These are phyloP conservation scores for Curvularia verruculosa DNA, from an alignment of 2,329 filamentous ascomycete species.

Conservation along the genomic window DNA sequence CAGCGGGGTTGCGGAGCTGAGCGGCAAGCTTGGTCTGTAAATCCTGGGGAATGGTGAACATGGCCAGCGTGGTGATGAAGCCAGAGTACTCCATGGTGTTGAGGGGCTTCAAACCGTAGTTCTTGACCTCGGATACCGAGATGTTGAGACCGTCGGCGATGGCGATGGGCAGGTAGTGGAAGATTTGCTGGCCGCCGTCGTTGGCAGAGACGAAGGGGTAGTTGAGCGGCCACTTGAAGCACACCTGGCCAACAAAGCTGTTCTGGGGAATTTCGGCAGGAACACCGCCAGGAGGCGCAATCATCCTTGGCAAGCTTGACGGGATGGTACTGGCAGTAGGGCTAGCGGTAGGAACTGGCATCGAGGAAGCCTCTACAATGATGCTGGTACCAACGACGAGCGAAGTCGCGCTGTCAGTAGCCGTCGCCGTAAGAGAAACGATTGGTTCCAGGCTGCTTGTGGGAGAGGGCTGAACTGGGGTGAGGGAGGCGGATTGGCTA, in stretches of 20 bases:
- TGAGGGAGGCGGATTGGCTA: slow-evolving; percentile 22
- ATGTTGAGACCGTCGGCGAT: slow-evolving; percentile 68
- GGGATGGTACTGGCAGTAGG: slow-evolving; percentile 62
- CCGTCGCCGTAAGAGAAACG: slow-evolving; percentile 55
- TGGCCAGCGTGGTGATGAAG: slow-evolving; percentile 80
- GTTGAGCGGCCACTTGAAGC: slow-evolving; percentile 80
- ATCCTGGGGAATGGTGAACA: slow-evolving; percentile 56
- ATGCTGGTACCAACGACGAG: slow-evolving; percentile 67
- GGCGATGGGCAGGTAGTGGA: slow-evolving; percentile 75
- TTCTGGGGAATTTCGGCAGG: slow-evolving; percentile 63
- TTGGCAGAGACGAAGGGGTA: slow-evolving; percentile 79
- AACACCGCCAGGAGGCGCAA: slow-evolving; percentile 70
- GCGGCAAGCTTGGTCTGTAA: slow-evolving; percentile 64
- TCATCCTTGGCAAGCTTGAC: slow-evolving; percentile 72
- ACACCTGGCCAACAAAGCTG: slow-evolving; percentile 78
- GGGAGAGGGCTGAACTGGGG: slow-evolving; percentile 23
- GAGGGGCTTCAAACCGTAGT: slow-evolving; percentile 76
- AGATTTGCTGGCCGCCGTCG: slow-evolving; percentile 82
- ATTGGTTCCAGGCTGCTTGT: slow-evolving; percentile 37
- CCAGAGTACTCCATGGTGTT: slow-evolving; percentile 72
- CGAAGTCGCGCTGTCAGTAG: slow-evolving; percentile 53
- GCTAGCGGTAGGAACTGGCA: slow-evolving; percentile 48
- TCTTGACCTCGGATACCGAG: slow-evolving; percentile 60
- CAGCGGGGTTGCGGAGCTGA: slow-evolving; percentile 73
- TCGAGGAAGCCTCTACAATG: slow-evolving; percentile 60